Conservation (phyloP, 805 yeast genomes). For the Hanseniaspora lachancei region DNA sequence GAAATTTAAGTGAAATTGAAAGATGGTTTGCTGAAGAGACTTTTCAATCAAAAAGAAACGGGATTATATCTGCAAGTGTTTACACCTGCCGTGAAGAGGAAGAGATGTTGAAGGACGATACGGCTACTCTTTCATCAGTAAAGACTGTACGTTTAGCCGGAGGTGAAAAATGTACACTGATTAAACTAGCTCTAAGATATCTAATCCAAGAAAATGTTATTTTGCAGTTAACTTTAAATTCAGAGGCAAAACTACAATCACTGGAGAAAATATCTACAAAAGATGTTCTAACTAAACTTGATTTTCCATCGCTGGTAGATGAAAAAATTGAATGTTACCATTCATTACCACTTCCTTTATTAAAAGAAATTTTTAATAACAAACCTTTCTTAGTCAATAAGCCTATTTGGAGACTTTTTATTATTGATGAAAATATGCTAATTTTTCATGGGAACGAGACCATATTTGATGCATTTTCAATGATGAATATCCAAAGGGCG, state of each 20-base stretch:
- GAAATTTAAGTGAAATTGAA: conserved; percentile 22
- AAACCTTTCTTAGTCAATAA: conserved; percentile 18
- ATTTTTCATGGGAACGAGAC: conserved; percentile 25
- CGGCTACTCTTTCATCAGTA: conserved; percentile 18
- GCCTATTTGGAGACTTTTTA: conserved; percentile 22
- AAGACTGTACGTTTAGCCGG: conserved; percentile 17
- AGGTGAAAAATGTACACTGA: conserved; percentile 10
- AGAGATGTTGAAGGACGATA: conserved; percentile 18
- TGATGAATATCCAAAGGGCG: conserved; percentile 22
- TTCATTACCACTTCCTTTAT: conserved; percentile 22
- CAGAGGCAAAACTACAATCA: conserved; percentile 19
- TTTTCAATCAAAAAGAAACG: conserved; percentile 20
- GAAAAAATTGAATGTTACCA: conserved; percentile 21
- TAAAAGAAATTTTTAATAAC: conserved; percentile 22
- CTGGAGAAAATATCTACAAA: conserved; percentile 16
- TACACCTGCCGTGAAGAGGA: conserved; percentile 16
- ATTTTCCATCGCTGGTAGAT: conserved; percentile 20
- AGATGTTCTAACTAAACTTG: conserved; percentile 21
- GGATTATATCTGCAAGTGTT: conserved; percentile 21
- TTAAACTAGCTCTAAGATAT: conserved; percentile 19
- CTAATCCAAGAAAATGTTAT: conserved; percentile 20
- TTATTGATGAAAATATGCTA: conserved; percentile 21
- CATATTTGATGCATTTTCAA: conserved; percentile 24
- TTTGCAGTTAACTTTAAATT: conserved; percentile 20
- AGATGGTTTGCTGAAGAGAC: conserved; percentile 20